Conservation (phyloP, 2,329 filamentous ascomycete species). For the Fusarium anthophilum region DNA sequence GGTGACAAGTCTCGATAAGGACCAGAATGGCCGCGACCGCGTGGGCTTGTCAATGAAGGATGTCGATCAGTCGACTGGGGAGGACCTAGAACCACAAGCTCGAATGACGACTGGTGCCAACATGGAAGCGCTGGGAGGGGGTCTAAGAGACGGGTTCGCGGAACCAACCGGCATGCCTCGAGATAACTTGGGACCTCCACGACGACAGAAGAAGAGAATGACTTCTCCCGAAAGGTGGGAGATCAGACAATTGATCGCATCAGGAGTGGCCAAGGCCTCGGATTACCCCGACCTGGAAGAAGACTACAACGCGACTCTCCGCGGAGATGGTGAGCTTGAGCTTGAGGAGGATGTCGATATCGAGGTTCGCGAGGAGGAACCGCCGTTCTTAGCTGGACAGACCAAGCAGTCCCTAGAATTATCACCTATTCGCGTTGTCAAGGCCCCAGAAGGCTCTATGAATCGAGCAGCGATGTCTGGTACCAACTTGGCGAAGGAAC, state of each 20-base stretch:
- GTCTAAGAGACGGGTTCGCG: conserved; percentile 65
- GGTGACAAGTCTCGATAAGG: conserved; percentile 79
- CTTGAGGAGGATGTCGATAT: conserved; percentile 98
- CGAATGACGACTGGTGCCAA: conserved; percentile 91
- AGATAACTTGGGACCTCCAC: conserved; percentile 54
- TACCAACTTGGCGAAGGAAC: conserved; percentile 86
- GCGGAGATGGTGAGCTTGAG: conserved; percentile 87
- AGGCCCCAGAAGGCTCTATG: conserved; percentile 97
- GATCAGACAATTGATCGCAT: conserved; percentile 94
- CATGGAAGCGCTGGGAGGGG: conserved; percentile 80
- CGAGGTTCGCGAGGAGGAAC: conserved; percentile 94
- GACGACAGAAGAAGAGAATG: conserved; percentile 85
- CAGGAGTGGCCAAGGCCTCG: conserved; percentile 89
- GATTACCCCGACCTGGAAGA: conserved; percentile 96
- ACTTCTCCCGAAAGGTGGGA: conserved; percentile 98
- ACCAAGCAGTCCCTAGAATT: conserved; percentile 96
- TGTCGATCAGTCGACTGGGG: conserved; percentile 88
- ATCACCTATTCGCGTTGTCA: conserved; percentile 95
- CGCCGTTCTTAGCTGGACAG: conserved; percentile 93
- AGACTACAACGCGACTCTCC: conserved; percentile 88
- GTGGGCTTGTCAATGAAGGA: conserved; percentile 97
- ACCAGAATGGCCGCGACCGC: conserved; percentile 61
- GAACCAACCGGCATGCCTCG: conserved; percentile 51
- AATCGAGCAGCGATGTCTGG: conserved; percentile 97
- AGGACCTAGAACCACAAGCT: conserved; percentile 81